phyloP scores from a whole-genome alignment of 1,284 basidiomycete genomes.

The Cutaneotrichosporon mucoides region DNA sequence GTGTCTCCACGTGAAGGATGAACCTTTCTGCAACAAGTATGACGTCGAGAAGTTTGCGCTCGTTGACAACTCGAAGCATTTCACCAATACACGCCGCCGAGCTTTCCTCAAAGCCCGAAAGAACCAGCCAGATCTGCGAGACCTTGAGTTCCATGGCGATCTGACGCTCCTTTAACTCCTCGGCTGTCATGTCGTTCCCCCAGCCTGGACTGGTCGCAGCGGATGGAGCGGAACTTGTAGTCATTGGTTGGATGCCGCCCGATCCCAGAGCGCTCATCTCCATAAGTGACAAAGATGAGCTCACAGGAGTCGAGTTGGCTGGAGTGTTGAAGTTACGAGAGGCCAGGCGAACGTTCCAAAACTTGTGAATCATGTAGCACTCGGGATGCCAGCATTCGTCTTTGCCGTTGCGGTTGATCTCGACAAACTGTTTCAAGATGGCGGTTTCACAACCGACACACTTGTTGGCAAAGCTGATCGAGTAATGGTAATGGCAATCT shows the following conservation, averaged over 20 bases:
- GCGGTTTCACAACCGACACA: constrained; percentile 96
- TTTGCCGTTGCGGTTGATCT: constrained; percentile 95
- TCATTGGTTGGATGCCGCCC: constrained; percentile 30
- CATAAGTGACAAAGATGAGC: constrained; percentile 42
- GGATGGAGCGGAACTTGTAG: constrained; percentile 41
- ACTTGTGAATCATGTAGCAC: constrained; percentile 99
- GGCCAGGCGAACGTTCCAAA: constrained; percentile 98
- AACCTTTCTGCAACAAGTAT: constrained; percentile 98
- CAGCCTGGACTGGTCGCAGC: constrained; percentile 11
- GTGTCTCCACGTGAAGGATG: constrained; percentile 94
- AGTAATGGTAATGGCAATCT: constrained; percentile 95
- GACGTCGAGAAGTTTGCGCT: constrained; percentile 90
- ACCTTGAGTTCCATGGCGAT: constrained; percentile 95
- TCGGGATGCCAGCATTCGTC: constrained; percentile 99
- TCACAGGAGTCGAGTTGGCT: constrained; percentile 54
- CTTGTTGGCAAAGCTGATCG: constrained; percentile 95
- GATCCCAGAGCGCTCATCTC: constrained; percentile 34
- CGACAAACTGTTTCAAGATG: constrained; percentile 99
- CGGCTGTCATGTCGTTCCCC: constrained; percentile 63
- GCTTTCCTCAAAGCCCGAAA: constrained; percentile 97
- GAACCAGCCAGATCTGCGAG: constrained; percentile 97
- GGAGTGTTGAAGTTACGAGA: constrained; percentile 57
- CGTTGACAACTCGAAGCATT: constrained; percentile 96
- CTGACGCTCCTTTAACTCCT: constrained; percentile 86
- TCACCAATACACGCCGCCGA: constrained; percentile 99